Evolutionary conservation across 192 early-diverging fungal species (phyloP).

Genomic region (Ambispora gerdemannii): DNA sequence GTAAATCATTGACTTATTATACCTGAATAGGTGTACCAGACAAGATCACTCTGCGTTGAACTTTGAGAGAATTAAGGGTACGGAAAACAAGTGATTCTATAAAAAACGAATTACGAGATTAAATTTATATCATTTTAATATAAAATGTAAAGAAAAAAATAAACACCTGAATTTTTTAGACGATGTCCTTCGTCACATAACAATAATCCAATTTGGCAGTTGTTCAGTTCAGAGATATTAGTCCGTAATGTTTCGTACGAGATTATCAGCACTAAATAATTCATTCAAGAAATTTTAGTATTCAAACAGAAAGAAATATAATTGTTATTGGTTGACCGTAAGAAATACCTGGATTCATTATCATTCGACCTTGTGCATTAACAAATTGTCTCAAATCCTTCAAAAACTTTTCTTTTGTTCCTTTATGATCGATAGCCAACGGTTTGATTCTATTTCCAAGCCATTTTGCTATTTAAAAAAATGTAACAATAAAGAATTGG

Average conservation of each 20-base stretch:
- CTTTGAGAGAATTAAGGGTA: conserved; percentile 79
- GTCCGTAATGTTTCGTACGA: conserved; percentile 94
- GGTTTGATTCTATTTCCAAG: conserved; percentile 83
- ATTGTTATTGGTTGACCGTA: background rate
- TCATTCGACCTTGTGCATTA: conserved; percentile 75
- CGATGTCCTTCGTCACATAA: conserved; percentile 98
- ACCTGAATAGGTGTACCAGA: conserved; percentile 93
- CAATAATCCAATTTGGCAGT: conserved; percentile 84
- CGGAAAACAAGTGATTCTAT: conserved; percentile 75
- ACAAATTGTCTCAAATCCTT: conserved; percentile 78
- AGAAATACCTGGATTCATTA: conserved; percentile 68
- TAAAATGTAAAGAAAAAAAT: background rate
- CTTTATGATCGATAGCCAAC: conserved; percentile 86
- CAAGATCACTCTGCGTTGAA: conserved; percentile 88
- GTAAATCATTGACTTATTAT: background rate
- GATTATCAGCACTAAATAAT: conserved; percentile 78
- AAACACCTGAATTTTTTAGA: conserved; percentile 78
- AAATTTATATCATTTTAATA: background rate
- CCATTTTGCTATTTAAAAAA: conserved; percentile 72
- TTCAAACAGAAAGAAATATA: background rate
- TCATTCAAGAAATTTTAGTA: background rate
- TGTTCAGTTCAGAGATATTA: conserved; percentile 70
- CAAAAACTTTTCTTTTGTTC: conserved; percentile 79
- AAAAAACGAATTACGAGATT: conserved; percentile 1
- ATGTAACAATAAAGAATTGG: background rate